These are phyloP conservation scores for Hymenoscyphus albidus DNA, from an alignment of 2,329 filamentous ascomycete genomes.

Conservation along the genomic window DNA sequence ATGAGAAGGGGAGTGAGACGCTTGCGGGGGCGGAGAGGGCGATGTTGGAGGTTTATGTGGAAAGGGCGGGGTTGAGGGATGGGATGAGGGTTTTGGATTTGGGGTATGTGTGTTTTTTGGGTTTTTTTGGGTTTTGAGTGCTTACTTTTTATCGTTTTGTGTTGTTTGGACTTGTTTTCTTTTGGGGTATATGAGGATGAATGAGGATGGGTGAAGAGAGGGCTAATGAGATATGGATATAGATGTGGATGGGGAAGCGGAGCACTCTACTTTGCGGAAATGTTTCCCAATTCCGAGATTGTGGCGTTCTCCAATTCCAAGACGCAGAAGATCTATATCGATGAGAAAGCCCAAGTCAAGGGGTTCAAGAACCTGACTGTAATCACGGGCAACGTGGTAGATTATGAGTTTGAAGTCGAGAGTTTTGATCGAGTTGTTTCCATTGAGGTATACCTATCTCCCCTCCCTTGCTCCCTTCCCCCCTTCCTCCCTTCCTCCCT, in stretches of 20 bases:
- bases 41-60: conserved; percentile 62
- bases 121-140: neutral
- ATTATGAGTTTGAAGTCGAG: conserved; percentile 57
- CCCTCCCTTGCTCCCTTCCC: neutral
- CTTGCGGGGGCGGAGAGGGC: conserved; percentile 61
- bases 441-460: conserved; percentile 48
- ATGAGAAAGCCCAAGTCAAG: conserved; percentile 51
- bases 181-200: too few relatives aligned
- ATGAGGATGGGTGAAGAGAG: neutral
- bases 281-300: conserved; percentile 57
- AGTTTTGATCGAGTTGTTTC: conserved; percentile 63
- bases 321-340: conserved; percentile 66
- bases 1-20: conserved; percentile 59
- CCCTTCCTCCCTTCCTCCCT: too few relatives aligned
- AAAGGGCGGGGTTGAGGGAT: conserved; percentile 45
- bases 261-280: conserved; percentile 61
- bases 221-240: conserved; percentile 6
- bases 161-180: neutral
- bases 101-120: conserved; percentile 16
- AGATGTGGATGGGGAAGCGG: conserved; percentile 68
- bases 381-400: conserved; percentile 63
- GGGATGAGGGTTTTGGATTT: conserved; percentile 35
- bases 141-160: neutral
- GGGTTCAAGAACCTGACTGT: conserved; percentile 58
- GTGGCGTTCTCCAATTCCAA: conserved; percentile 67